Base-by-base conservation (phyloP, 192 early-diverging fungal genomes). In the Bifiguratus adelaidae region DNA sequence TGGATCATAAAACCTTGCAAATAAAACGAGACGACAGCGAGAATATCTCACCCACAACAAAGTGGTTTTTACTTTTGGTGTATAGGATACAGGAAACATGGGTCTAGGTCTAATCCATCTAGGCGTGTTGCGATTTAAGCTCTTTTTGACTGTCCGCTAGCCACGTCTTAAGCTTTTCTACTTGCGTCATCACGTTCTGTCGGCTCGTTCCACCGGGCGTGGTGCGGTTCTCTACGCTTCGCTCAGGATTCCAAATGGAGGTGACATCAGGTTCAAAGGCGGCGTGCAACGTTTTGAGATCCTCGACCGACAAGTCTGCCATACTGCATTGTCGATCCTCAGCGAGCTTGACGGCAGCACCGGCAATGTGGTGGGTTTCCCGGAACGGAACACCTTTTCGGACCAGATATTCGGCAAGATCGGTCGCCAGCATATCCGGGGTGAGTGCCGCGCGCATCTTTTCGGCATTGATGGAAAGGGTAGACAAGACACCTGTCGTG, bases 311-410 rank as follows among this genome's bases (percentile, higher is more conserved):
- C 26, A 99, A 61, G n/a, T 85, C 60, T 50, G 61, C 64, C 71
- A 99, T 80, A 19, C 77, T 56, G 25, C 62, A 71, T n/a, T 67
- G 64, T 26, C 84, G 81, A 37, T 91, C 88, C 66, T 99, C 95
- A 26, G 90, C 95, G 66, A 96, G 60, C 44, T 78, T 76, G 42
- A 99, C 93, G 19, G 95, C 95, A 4, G 80, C 84, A 13, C 95
- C 95, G 37, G 95, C 89, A 52, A 99, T 90, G 66, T 99, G 92
- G 65, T 99, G 95, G 2, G 95, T 99, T 58, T 94, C 86, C 57
- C 95, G 87, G 87, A 99, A 99, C 6, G 95, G 95, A 40, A 98
- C 84, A 23, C 90, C 89, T 71, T 96, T 96, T 44, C 95, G 85
- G 40, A 99, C 95, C 19, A 99, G 71, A 58, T 99, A 99, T 63